A percentile compares a stretch with the other conserved stretches of the same genome.
Conservation (phyloP, 805 yeast genomes). For the Starmerella gropengiesseri region DNA sequence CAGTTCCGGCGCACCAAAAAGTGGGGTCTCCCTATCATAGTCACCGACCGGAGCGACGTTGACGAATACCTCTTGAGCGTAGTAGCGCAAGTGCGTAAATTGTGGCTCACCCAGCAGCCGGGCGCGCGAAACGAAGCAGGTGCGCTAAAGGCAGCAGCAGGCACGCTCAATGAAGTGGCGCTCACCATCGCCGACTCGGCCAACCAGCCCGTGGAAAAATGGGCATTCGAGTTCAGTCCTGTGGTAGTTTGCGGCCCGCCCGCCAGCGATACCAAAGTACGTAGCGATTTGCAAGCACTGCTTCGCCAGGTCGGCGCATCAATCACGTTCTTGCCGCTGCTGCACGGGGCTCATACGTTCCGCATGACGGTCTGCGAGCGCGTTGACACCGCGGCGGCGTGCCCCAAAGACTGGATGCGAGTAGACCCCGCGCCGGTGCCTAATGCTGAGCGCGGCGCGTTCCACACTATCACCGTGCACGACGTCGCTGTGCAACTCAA, state of each 20-base stretch:
- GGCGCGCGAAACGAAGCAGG: too few relatives aligned
- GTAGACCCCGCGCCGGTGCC: conserved; percentile 49
- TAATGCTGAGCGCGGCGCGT: conserved; percentile 57
- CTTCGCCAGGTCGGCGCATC: conserved; percentile 83
- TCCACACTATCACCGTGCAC: conserved; percentile 24
- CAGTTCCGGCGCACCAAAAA: conserved; percentile 69
- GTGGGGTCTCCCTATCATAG: conserved; percentile 65
- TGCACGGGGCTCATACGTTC: conserved; percentile 60
- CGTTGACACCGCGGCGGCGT: conserved; percentile 31
- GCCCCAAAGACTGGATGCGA: conserved; percentile 80
- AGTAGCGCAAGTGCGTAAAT: conserved; percentile 55
- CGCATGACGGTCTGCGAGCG: conserved; percentile 77
- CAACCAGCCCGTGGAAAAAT: conserved; percentile 62
- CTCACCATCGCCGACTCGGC: conserved; percentile 59
- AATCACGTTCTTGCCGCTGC: conserved; percentile 70
- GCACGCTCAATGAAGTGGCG: conserved; percentile 55
- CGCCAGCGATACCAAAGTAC: conserved; percentile 38
- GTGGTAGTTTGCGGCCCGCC: conserved; percentile 19
- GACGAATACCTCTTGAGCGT: conserved; percentile 55
- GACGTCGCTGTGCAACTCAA: neutral
- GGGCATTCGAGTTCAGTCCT: conserved; percentile 53
- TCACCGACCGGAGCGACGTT: conserved; percentile 67
- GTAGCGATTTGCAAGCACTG: conserved; percentile 69
- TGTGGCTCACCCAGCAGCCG: too few relatives aligned
- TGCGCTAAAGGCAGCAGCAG: too few relatives aligned